Evolutionary conservation across 2,329 filamentous ascomycete species (phyloP), one percentile per base, ranked within the genome.

Genomic region (Botrytis sinoallii): DNA sequence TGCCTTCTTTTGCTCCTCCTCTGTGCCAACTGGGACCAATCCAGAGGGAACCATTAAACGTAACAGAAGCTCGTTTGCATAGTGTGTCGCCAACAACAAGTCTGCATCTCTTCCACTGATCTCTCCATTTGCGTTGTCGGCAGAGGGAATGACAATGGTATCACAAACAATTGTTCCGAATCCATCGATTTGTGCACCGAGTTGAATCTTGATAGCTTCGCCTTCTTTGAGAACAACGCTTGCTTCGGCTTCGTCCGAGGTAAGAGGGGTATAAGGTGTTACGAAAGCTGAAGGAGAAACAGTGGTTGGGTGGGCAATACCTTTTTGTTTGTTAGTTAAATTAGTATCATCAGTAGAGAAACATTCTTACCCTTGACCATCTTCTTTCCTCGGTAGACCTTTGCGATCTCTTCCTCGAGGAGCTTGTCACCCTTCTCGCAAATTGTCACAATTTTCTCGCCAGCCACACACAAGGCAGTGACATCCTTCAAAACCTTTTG

Each of bases 361-460:
- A 16, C 5, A 14, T 65, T 38, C 74, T 40, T 81, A 93, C 93
- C 96, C 89, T 99, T 99, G 83, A 86, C 84, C 81, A 98, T 91
- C 88, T 98, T 98, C 89, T 98, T 98, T 85, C 95, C 95, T 84
- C 97, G 95, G 89, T 96, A 99, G 81, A 99, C 95, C 88, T 98
- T 98, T 82, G 89, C 85, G 73, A 97, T 88, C 85, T 98, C 96
- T 82, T 97, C 95, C 77, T 96, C 94, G 77, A 99, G 88, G 75
- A 99, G 88, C 88, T 95, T 92, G 86, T 99, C 96, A 79, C 96
- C 96, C 87, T 95, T 91, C 87, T 97, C 92, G 87, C 96, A 99
- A 84, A 99, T 89, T 80, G 94, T 91, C 80, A 98, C 89, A 81
- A 98, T 94, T 88, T 97, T 98, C 84, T 92, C 93, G 79, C 94